Evolutionary conservation across 352 stramenopile genomes (phyloP), one percentile per base, ranked within the genome.

Genomic region (Phytophthora palmivora): DNA sequence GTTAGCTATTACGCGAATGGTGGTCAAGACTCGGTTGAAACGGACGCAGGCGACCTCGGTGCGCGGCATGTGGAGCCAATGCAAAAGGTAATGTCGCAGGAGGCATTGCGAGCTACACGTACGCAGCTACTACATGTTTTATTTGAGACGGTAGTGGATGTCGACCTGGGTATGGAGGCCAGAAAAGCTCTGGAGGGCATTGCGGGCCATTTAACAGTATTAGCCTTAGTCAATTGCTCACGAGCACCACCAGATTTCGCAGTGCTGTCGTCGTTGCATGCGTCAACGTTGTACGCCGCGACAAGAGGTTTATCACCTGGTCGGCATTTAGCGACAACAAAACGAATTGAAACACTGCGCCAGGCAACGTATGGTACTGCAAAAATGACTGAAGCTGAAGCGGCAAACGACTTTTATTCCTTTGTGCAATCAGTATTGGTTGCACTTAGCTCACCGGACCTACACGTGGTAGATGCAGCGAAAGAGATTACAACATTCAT

Each of bases 251-350:
- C 86, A 4, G 78, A 93, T 38, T 91, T 92, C 45, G 75, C 84
- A 4, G 78, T 85, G 18, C 74, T 95, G 12, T 88, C 78, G 12
- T 87, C 81, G 11, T 53, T 95, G 28, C 78, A 89, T 52, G 82
- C 84, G 9, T 92, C 84, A 28, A 89, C 84, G 28, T 55, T 95
- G 34, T 76, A 92, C 53, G 76, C 88, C 33, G 87, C 79, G n/a
- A 88, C 82, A 44, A 78, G 87, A 58, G 87, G 88, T 9, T 30
- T 96, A 37, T 95, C 88, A 11, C 88, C 84, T 32, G 87, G 87
- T 9, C 72, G 84, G 11, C 83, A 94, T 57, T 74, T 96, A 34
- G 84, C 84, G 14, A 95, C 87, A 8, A 81, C 81, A 26, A 91
- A 88, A 44, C 76, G 87, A 3, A 93, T 96, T 26, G 82, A 96